Evolutionary conservation across 2,329 filamentous ascomycete genomes (phyloP).

Genomic region (Colletotrichum nymphaeae): DNA sequence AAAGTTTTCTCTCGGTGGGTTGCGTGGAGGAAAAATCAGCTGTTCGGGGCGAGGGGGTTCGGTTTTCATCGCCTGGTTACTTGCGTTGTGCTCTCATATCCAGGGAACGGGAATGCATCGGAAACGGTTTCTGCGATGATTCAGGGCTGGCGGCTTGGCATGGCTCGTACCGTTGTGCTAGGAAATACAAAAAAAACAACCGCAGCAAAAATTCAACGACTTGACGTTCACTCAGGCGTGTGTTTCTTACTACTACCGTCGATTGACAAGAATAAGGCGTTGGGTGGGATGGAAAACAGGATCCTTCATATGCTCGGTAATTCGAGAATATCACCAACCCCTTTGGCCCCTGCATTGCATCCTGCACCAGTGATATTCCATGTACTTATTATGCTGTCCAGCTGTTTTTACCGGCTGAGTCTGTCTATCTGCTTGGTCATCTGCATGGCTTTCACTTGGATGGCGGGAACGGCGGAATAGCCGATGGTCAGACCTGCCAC

Average conservation of each 20-base stretch:
- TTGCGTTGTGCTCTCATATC: conserved; percentile 36
- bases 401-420: too few relatives aligned
- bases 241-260: conserved; percentile 15
- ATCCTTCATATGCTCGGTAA: conserved; percentile 19
- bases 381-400: not conserved
- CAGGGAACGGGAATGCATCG: conserved; percentile 37
- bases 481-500: too few relatives aligned
- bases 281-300: conserved; percentile 16
- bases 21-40: conserved; percentile 17
- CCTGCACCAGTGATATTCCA: not conserved
- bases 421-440: not conserved
- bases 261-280: conserved; percentile 15
- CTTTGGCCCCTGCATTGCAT: not conserved
- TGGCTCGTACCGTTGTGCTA: conserved; percentile 36
- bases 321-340: conserved; percentile 16
- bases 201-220: conserved; percentile 35
- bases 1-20: not conserved
- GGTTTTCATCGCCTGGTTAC: conserved; percentile 23
- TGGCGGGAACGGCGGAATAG: too few relatives aligned
- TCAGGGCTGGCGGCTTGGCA: conserved; percentile 37
- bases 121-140: conserved; percentile 37
- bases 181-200: conserved; percentile 34
- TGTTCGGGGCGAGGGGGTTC: conserved; percentile 28
- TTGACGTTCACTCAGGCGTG: conserved; percentile 26
- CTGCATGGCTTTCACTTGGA: too few relatives aligned